Percentiles rank a stretch among this genome's conserved stretches.
phyloP scores from a whole-genome alignment of 805 yeast genomes.

The Saccharomycopsis amapae region DNA sequence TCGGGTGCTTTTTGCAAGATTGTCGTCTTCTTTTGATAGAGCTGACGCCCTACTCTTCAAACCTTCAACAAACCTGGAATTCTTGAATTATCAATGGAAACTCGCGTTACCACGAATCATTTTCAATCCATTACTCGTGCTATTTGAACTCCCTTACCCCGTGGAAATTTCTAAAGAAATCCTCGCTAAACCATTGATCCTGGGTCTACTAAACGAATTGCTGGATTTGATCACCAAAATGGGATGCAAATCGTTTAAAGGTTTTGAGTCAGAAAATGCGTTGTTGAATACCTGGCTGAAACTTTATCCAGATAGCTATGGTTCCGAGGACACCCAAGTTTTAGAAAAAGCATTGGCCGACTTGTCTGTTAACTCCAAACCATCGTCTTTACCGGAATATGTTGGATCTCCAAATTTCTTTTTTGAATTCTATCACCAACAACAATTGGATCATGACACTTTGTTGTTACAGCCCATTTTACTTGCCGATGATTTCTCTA shows the following conservation, averaged over 20 bases:
- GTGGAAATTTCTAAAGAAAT: constrained; percentile 53
- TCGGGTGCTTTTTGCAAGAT: constrained; percentile 28
- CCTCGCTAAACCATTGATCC: constrained; percentile 75
- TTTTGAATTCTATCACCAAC: constrained; percentile 54
- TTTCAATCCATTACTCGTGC: constrained; percentile 65
- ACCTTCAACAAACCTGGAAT: constrained; percentile 44
- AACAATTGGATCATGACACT: constrained; percentile 63
- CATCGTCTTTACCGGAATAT: constrained; percentile 29
- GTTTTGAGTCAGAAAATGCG: constrained; percentile 60
- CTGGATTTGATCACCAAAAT: constrained; percentile 65
- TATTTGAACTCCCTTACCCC: constrained; percentile 68
- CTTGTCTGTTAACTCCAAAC: constrained; percentile 3
- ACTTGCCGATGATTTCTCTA: constrained; percentile 80
- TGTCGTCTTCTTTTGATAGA: constrained; percentile 33
- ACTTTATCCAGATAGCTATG: constrained; percentile 31
- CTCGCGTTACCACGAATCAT: constrained; percentile 73
- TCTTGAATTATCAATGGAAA: constrained; percentile 75
- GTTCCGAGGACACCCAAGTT: neutral
- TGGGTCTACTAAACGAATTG: constrained; percentile 73
- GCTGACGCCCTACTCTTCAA: constrained; percentile 41
- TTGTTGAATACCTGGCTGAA: constrained; percentile 48
- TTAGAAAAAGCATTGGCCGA: neutral
- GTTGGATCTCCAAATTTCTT: constrained; percentile 52
- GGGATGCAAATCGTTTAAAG: constrained; percentile 66
- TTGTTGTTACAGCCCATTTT: constrained; percentile 78